phyloP scores from a whole-genome alignment of 2,329 filamentous ascomycete species.

The Sporothrix euskadiensis region DNA sequence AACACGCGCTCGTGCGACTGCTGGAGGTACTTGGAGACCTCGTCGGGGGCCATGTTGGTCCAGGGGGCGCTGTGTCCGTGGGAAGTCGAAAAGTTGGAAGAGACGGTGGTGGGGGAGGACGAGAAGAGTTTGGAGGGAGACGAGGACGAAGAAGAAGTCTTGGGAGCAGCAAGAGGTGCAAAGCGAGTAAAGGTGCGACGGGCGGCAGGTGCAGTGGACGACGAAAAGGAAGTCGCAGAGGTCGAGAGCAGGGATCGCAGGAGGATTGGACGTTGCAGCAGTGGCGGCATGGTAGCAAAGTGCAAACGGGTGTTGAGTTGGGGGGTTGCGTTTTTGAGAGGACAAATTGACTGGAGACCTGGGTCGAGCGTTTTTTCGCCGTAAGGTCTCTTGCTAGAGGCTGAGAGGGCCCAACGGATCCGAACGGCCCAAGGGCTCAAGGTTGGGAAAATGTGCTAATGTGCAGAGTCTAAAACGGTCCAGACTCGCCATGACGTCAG shows the following conservation, averaged over 20 bases:
- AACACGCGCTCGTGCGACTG: conserved; percentile 68
- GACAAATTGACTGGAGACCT: not conserved
- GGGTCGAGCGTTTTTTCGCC: not conserved
- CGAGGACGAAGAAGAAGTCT: not conserved
- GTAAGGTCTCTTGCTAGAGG: not conserved
- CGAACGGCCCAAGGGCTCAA: not conserved
- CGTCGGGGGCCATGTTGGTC: conserved; percentile 35
- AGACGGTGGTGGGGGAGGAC: not conserved
- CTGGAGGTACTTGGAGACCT: conserved; percentile 58
- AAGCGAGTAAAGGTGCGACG: not conserved
- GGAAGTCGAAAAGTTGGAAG: not conserved
- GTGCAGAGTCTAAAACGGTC: not conserved
- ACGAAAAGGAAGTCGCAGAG: not conserved
- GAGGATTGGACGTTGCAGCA: conserved; percentile 1
- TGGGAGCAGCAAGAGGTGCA: not conserved
- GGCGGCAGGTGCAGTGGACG: not conserved
- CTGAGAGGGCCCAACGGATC: not conserved
- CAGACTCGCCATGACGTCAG: not conserved
- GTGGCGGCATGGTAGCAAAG: not conserved
- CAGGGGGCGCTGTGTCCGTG: not conserved
- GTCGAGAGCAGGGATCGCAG: conserved; percentile 4
- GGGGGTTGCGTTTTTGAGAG: not conserved
- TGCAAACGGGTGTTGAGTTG: not conserved
- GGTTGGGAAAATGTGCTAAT: not conserved
- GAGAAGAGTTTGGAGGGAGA: not conserved